Base-by-base conservation (phyloP, 352 stramenopile species). In the Phytophthora cactorum region DNA sequence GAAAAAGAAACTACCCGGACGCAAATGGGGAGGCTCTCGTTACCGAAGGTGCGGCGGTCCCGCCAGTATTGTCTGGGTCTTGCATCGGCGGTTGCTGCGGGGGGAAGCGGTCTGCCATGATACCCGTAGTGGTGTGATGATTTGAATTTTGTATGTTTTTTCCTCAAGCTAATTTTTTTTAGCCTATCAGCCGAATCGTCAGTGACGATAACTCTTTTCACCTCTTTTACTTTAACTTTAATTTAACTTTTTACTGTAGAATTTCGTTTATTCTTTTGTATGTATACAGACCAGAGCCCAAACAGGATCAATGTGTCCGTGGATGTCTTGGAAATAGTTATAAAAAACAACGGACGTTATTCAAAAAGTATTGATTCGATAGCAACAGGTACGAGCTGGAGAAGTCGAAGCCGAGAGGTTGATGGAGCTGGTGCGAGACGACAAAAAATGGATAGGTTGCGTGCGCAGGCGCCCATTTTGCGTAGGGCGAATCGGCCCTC, bases 1-100 rank as follows among this genome's bases (percentile, higher is more conserved):
- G 15, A n/a, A 54, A 17, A 46, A 1, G 29, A 12, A 14, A 17
- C 3, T 67, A 78, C 71, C 71, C 62, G 14, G 71, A 78, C 22
- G 71, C 56, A 31, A 78, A 78, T 43, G 71, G 66, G 12, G 67
- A 73, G 27, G 62, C 12, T 17, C 59, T 68, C 38, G 63, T n/a
- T 51, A 41, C 46, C 1, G 46, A 41, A 34, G 68, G 29, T 10
- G 47, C 34, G 4, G 36, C 9, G 15, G 66, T 7, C 25, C 39
- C 49, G n/a, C n/a, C 32, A 39, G 38, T 17, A 52, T 47, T 54
- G 32, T 32, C 15, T 12, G 51, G 15, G 22, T 72, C 59, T n/a
- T 59, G 52, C 12, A 29, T 41, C 9, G 56, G 38, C 29, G 29
- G 41, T 22, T 68, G 56, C 44, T 76, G 58, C 12, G 45, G 44